Evolutionary conservation across 306 rosid genomes (phyloP).

Genomic region (Ormosia semicastrata): DNA sequence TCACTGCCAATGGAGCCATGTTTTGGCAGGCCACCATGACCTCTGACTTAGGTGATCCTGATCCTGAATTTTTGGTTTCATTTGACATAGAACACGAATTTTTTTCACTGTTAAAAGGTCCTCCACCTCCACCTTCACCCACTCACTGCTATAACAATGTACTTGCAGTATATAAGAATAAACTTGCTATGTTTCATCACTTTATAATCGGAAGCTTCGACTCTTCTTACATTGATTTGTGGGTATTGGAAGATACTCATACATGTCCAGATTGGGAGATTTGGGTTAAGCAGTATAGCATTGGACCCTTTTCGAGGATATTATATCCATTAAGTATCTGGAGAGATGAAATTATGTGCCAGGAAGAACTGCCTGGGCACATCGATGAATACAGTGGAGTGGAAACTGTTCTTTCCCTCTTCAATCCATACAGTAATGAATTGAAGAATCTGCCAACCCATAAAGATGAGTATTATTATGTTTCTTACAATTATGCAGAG

Average conservation of each 20-base stretch:
- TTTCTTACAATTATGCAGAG: background rate
- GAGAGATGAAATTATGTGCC: conserved; percentile 20
- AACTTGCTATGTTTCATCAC: conserved; percentile 18
- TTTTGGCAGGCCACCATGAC: conserved; percentile 20
- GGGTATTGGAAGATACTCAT: conserved; percentile 22
- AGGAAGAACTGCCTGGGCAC: background rate
- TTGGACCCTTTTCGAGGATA: background rate
- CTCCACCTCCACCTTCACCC: background rate
- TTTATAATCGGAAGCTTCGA: background rate
- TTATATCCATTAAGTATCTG: conserved; percentile 1
- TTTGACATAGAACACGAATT: background rate
- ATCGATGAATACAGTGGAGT: background rate
- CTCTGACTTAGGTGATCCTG: too few relatives aligned
- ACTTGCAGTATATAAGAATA: background rate
- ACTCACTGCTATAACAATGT: background rate
- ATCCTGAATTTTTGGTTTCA: background rate
- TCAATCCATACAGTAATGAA: conserved; percentile 4
- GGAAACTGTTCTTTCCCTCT: background rate
- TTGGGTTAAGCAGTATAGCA: conserved; percentile 16
- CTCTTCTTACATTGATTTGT: conserved; percentile 1
- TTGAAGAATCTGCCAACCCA: background rate
- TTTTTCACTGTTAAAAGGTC: background rate
- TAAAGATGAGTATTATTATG: background rate
- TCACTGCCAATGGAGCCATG: background rate
- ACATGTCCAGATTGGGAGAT: too few relatives aligned